A percentile compares a stretch with the other conserved stretches of the same genome.
phyloP scores from a whole-genome alignment of 108 stramenopile species.

The Cyclotella distinguenda region DNA sequence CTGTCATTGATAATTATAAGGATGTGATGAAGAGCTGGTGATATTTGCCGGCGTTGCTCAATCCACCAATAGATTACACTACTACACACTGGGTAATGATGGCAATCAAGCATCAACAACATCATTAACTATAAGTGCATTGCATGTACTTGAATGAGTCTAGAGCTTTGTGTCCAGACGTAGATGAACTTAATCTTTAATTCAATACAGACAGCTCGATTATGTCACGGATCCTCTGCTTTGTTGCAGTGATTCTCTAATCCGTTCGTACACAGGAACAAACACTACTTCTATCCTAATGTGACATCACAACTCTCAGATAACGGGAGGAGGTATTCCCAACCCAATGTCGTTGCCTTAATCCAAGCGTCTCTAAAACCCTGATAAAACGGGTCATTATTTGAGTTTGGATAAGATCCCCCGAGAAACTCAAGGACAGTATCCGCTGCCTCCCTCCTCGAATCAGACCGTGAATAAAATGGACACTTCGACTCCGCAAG shows the following conservation, averaged over 20 bases:
- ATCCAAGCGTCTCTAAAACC: constrained; percentile 33
- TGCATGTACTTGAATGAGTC: no score
- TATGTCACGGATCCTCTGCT: no score
- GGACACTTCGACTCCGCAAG: constrained; percentile 7
- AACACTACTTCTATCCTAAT: no score
- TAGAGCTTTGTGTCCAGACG: no score
- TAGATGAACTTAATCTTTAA: no score
- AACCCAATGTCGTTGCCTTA: constrained; percentile 35
- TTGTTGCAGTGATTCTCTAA: no score
- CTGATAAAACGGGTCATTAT: constrained; percentile 35
- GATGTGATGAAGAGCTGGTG: neutral
- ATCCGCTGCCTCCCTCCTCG: constrained; percentile 16
- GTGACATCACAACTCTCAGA: constrained; percentile 7
- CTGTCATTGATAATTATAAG: no score
- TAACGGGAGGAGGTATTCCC: neutral
- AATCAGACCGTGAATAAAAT: neutral
- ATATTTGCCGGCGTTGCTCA: neutral
- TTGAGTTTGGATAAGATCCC: constrained; percentile 8
- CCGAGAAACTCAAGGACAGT: constrained; percentile 28
- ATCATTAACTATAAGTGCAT: no score
- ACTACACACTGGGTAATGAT: no score
- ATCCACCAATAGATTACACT: neutral
- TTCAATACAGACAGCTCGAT: no score
- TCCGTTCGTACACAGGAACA: no score
- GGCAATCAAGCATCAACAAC: no score